Evolutionary conservation across 1,284 basidiomycete genomes (phyloP), one percentile per base, ranked within the genome.

Genomic region (Ceratobasidium theobromae): DNA sequence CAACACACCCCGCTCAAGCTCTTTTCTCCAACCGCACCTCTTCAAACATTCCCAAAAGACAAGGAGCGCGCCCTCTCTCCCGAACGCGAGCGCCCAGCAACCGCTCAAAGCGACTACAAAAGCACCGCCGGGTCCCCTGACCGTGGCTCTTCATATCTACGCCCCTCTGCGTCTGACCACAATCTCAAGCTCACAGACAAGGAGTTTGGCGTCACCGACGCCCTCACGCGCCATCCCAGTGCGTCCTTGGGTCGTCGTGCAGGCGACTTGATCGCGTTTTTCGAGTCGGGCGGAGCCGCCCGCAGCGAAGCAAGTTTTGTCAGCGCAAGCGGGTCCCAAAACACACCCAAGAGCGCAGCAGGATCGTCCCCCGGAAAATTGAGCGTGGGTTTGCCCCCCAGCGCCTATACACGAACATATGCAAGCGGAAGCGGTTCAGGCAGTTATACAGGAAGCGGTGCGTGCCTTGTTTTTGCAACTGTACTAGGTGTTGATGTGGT

Each of bases 241-340:
- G 52, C 46, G 23, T 58, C 43, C 21, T 18, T 55, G 45, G 84
- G 83, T 5, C 82, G 84, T 33, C 82, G 86, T 16, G 81, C 87
- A 0, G 86, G 82, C 14, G 84, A 88, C 67, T 79, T 91, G 45
- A 87, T 88, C 46, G 87, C 89, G 0, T 84, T 86, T 45, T 91
- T 90, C 68, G 89, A 91, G 71, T 81, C 86, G 32, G 82, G 80
- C 48, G 77, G 77, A 9, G 74, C 74, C 1, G 68, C n/a, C n/a
- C n/a, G 70, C 0, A 62, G 57, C 27, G 57, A 62, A 0, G 57
- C 46, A 16, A 62, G 57, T 16, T 62, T 62, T 46, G 57, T 62
- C 2, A 53, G 60, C 41, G 49, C 58, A 14, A 38, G 16, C 9
- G 48, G 32, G 16, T 51, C 58, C 4, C 25, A n/a, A 1, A n/a